Evolutionary conservation across 2,329 filamentous ascomycete genomes (phyloP).

Genomic region (Ceratocystiopsis sp.): DNA sequence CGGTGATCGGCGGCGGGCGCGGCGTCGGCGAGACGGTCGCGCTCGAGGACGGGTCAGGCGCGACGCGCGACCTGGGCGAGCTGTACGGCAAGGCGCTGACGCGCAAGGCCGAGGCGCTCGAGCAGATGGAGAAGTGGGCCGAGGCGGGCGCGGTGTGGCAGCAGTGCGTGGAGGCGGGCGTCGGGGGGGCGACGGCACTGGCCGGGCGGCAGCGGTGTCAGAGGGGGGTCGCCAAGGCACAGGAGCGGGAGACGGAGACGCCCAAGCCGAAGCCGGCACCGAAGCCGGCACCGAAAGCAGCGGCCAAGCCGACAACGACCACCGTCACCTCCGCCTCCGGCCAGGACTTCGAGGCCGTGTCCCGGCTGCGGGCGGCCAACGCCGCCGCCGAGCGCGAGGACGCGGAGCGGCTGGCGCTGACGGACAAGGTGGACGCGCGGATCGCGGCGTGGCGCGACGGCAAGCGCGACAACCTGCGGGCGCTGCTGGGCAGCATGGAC

Average conservation of each 20-base stretch:
- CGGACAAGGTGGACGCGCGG: constrained; percentile 68
- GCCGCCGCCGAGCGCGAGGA: constrained; percentile 71
- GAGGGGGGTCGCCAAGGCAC: too few relatives aligned
- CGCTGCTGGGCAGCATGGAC: constrained; percentile 73
- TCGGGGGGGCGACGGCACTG: constrained; percentile 71
- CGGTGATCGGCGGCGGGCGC: constrained; percentile 59
- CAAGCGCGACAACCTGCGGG: constrained; percentile 82
- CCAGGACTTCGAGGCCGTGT: constrained; percentile 59
- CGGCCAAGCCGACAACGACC: constrained; percentile 21
- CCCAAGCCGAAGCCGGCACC: constrained; percentile 36
- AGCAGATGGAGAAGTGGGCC: constrained; percentile 86
- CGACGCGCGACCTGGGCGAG: constrained; percentile 73
- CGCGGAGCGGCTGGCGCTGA: constrained; percentile 80
- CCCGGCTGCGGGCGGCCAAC: constrained; percentile 67
- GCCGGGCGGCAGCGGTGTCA: constrained; percentile 82
- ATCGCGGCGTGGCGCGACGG: constrained; percentile 73
- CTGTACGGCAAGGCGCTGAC: constrained; percentile 87
- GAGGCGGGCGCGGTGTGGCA: constrained; percentile 74
- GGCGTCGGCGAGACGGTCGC: constrained; percentile 70
- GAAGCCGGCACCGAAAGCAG: constrained; percentile 15
- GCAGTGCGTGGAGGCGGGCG: constrained; percentile 62
- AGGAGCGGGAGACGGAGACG: too few relatives aligned
- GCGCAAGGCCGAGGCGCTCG: constrained; percentile 87
- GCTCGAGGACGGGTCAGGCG: constrained; percentile 40
- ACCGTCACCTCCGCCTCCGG: constrained; percentile 3